These are phyloP conservation scores for Blastocystis sp. DNA, from an alignment of 352 stramenopile species.

Conservation along the genomic window DNA sequence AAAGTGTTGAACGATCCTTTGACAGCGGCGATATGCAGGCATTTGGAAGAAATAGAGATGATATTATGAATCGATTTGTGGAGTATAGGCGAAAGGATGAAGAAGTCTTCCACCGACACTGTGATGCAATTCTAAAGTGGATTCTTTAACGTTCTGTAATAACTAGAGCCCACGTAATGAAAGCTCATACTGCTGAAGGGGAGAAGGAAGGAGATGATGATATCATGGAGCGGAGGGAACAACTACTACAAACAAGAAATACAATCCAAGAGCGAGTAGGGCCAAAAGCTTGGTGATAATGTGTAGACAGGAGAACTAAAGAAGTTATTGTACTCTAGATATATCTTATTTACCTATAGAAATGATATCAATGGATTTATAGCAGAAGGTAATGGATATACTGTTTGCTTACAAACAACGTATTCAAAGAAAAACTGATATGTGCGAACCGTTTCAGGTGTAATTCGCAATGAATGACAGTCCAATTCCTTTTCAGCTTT, in stretches of 20 bases:
- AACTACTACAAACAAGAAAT: slow-evolving; percentile 8
- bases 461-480: neutral
- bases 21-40: slow-evolving; percentile 41
- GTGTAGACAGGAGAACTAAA: slow-evolving; percentile 25
- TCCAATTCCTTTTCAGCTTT: neutral
- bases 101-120: slow-evolving; percentile 52
- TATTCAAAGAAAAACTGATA: neutral
- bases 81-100: slow-evolving; percentile 25
- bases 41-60: slow-evolving; percentile 46
- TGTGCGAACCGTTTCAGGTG: neutral
- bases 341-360: neutral
- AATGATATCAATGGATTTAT: slow-evolving; percentile 54
- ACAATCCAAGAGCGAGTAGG: slow-evolving; percentile 15
- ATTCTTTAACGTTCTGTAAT: neutral
- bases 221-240: neutral
- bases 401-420: slow-evolving; percentile 50
- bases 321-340: neutral
- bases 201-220: slow-evolving; percentile 33
- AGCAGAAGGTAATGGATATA: slow-evolving; percentile 3
- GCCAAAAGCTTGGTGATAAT: neutral
- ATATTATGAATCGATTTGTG: slow-evolving; percentile 49
- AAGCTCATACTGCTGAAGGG: neutral
- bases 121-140: slow-evolving; percentile 36
- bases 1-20: slow-evolving; percentile 48
- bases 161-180: slow-evolving; percentile 25